Evolutionary conservation across 2,329 filamentous ascomycete species (phyloP).

Genomic region (Fusarium sp.): DNA sequence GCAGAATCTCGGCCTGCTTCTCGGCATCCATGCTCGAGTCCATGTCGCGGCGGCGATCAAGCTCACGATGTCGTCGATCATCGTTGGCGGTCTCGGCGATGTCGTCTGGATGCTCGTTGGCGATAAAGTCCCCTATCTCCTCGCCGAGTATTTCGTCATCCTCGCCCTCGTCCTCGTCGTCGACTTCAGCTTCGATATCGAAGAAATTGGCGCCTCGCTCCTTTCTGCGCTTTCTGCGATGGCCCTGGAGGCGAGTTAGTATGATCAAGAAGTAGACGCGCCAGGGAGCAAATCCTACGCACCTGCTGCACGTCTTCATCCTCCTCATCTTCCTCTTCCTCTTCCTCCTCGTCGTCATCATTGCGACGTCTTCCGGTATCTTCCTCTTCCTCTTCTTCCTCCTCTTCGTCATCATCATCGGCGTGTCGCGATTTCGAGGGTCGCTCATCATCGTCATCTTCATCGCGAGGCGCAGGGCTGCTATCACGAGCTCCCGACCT

Average conservation of each 20-base stretch:
- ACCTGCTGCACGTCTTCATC: constrained; percentile 75
- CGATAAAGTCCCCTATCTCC: constrained; percentile 83
- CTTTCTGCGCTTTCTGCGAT: constrained; percentile 83
- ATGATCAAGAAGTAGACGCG: constrained; percentile 4
- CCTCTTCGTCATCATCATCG: constrained; percentile 52
- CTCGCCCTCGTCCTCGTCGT: constrained; percentile 88
- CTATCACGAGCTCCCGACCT: constrained; percentile 53
- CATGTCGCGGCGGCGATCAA: constrained; percentile 90
- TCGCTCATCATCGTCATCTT: constrained; percentile 48
- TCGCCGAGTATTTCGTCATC: constrained; percentile 91
- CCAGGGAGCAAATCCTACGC: constrained; percentile 11
- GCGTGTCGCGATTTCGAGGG: constrained; percentile 44
- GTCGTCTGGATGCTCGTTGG: constrained; percentile 91
- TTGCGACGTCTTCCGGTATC: constrained; percentile 49
- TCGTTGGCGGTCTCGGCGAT: constrained; percentile 85
- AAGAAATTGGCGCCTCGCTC: constrained; percentile 86
- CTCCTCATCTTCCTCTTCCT: constrained; percentile 68
- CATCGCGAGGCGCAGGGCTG: constrained; percentile 47
- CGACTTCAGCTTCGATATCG: constrained; percentile 98
- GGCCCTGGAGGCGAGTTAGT: constrained; percentile 54
- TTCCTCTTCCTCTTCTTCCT: constrained; percentile 47
- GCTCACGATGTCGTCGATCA: constrained; percentile 90
- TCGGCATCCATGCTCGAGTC: constrained; percentile 91
- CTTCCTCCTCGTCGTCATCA: constrained; percentile 60
- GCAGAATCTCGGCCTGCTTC: constrained; percentile 86